Evolutionary conservation across 202 grass and related monocot genomes (phyloP), one percentile per base, ranked within the genome.

Genomic region (Eragrostis tef): DNA sequence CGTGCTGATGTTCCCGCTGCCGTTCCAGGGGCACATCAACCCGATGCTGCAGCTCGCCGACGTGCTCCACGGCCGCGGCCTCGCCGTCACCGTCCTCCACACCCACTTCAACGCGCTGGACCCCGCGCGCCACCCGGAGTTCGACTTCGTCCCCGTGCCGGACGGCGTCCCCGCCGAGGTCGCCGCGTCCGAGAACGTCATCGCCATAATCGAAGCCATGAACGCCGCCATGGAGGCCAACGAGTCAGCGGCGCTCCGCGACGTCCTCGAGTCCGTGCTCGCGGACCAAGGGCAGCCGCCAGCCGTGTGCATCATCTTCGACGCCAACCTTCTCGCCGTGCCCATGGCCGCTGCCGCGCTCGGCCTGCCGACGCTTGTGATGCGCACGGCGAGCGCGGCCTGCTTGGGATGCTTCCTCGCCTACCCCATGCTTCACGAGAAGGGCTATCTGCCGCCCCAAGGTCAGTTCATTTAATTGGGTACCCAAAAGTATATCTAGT

Each of bases 11-110:
- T 90, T 92, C 60, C 87, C 92, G 0, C 71, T 85, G 15, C 89
- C 87, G 11, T 86, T 89, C 57, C 70, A 94, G 49, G 92, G 89
- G 31, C 92, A 91, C 77, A 76, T 94, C 57, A 94, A 81, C 61
- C 87, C 81, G 26, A 90, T 91, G 89, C 68, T 90, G 25, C 72
- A 86, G 49, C 89, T 92, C 8, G 89, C 85, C 75, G 71, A 34
- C 25, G 57, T 70, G 22, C 89, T 94, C 49, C 89, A 81, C 60
- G 41, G 25, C 2, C 63, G 64, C 0, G 77, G 70, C 36, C 70
- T 87, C 46, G 58, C 73, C 4, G 17, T 89, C 65, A 91, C 87
- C 44, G 47, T 89, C 34, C 63, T 89, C 71, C 79, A 87, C 79
- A 21, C 79, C 1, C 2, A 19, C 6, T 78, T 85, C 67, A 86